A percentile compares a stretch with the other conserved stretches of the same genome.
phyloP scores from a whole-genome alignment of 2,329 filamentous ascomycete species.

The Trichophyton verrucosum region DNA sequence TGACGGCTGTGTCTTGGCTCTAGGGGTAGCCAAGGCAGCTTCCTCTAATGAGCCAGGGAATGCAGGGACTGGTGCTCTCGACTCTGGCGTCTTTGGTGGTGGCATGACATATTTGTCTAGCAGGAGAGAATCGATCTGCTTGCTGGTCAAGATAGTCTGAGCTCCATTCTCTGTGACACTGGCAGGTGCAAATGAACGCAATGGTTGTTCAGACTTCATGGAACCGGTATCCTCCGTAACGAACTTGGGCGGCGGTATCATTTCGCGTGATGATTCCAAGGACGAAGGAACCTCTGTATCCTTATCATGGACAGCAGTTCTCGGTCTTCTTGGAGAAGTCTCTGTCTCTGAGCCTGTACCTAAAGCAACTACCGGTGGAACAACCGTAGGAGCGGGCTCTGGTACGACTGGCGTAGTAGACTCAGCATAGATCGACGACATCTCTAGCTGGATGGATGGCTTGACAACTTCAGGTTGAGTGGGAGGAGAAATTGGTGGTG shows the following conservation, averaged over 20 bases:
- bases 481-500: slow-evolving; percentile 7
- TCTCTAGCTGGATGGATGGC: slow-evolving; percentile 13
- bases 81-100: slow-evolving; percentile 14
- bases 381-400: slow-evolving; percentile 7
- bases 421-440: slow-evolving; percentile 23
- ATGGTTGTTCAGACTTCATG: neutral
- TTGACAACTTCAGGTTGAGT: neutral
- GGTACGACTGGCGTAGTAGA: slow-evolving; percentile 10
- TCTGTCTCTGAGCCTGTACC: slow-evolving; percentile 10
- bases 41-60: slow-evolving; percentile 5
- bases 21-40: slow-evolving; percentile 29
- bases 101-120: slow-evolving; percentile 36
- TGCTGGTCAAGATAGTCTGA: slow-evolving; percentile 73
- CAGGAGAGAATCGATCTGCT: slow-evolving; percentile 66
- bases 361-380: neutral
- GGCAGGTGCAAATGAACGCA: slow-evolving; percentile 17
- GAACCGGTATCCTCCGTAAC: neutral
- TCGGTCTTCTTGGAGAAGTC: slow-evolving; percentile 9
- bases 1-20: slow-evolving; percentile 21
- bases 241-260: neutral
- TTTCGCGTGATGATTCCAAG: neutral
- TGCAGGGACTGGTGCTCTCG: neutral
- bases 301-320: slow-evolving; percentile 14
- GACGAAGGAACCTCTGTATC: neutral
- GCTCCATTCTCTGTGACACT: slow-evolving; percentile 57